Percentiles rank a stretch among this genome's conserved stretches.
These are phyloP conservation scores for Dillenia turbinata DNA, from an alignment of 164 flowering plant genomes.

Conservation along the genomic window DNA sequence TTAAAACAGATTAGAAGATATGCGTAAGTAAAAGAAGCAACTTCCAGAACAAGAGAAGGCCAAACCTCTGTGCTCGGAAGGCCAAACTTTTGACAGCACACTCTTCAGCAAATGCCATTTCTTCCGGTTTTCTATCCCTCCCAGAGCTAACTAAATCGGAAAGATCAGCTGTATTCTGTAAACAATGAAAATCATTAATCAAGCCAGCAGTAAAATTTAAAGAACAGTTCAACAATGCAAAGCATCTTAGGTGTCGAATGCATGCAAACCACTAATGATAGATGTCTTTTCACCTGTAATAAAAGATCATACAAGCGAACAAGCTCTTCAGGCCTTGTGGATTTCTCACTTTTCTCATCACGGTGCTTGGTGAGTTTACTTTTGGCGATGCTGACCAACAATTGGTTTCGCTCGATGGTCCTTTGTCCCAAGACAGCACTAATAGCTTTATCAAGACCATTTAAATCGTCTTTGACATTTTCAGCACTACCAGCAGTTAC, in stretches of 20 bases:
- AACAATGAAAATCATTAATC: constrained; percentile 10
- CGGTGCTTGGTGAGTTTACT: constrained; percentile 55
- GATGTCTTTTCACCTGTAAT: constrained; percentile 51
- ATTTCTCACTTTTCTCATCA: constrained; percentile 77
- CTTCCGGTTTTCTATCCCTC: constrained; percentile 87
- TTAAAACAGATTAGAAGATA: neutral
- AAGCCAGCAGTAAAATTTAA: neutral
- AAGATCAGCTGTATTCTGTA: constrained; percentile 86
- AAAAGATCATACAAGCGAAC: constrained; percentile 92
- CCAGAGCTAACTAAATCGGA: constrained; percentile 94
- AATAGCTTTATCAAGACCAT: constrained; percentile 97
- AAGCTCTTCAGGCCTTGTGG: constrained; percentile 92
- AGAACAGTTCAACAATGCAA: constrained; percentile 1
- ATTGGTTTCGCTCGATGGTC: constrained; percentile 86
- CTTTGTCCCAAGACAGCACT: constrained; percentile 80
- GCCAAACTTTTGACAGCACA: constrained; percentile 59
- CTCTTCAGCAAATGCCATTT: constrained; percentile 74
- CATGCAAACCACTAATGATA: constrained; percentile 1
- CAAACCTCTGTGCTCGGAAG: constrained; percentile 90
- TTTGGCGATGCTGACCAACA: constrained; percentile 73
- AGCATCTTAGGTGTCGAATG: neutral
- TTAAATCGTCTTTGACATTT: constrained; percentile 83
- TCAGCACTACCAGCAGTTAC: constrained; percentile 83
- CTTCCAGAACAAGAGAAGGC: neutral
- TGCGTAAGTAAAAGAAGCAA: too few species aligned